These are phyloP conservation scores for Phytopythium ostracodes DNA, from an alignment of 352 stramenopile genomes.

Conservation along the genomic window DNA sequence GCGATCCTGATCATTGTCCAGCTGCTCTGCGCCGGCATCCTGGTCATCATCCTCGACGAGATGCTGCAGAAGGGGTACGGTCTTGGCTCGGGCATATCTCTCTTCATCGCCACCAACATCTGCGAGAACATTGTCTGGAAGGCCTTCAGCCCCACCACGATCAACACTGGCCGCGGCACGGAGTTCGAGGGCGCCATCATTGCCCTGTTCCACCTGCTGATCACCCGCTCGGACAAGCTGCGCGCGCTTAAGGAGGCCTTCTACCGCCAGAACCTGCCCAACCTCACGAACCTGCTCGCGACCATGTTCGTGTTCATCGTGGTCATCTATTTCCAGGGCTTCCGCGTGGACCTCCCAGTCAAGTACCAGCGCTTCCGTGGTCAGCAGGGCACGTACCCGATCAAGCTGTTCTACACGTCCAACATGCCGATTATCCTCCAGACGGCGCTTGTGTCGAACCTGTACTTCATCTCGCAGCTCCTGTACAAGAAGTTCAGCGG, in stretches of 20 bases:
- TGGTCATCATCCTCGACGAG: slow-evolving; percentile 99
- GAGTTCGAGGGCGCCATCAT: slow-evolving; percentile 99
- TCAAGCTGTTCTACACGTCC: slow-evolving; percentile 99
- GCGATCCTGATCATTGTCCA: slow-evolving; percentile 99
- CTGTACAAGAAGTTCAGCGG: slow-evolving; percentile 98
- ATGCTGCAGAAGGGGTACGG: slow-evolving; percentile 99
- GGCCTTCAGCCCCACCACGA: slow-evolving; percentile 98
- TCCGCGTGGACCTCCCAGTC: slow-evolving; percentile 88
- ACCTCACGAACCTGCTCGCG: slow-evolving; percentile 98
- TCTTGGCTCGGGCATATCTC: slow-evolving; percentile 97
- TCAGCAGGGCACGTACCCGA: slow-evolving; percentile 99
- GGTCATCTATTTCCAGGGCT: slow-evolving; percentile 99
- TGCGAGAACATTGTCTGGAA: slow-evolving; percentile 99
- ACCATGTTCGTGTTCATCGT: slow-evolving; percentile 99
- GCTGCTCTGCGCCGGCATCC: slow-evolving; percentile 97
- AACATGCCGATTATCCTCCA: slow-evolving; percentile 99
- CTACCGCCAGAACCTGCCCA: slow-evolving; percentile 99
- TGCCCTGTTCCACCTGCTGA: slow-evolving; percentile 98
- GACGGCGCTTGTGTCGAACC: slow-evolving; percentile 97
- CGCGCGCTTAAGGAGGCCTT: slow-evolving; percentile 97
- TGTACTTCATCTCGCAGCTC: slow-evolving; percentile 99
- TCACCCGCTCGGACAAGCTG: slow-evolving; percentile 98
- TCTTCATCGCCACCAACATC: slow-evolving; percentile 99
- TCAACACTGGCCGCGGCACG: slow-evolving; percentile 98
- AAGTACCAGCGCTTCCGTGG: slow-evolving; percentile 99